phyloP scores from a whole-genome alignment of 805 yeast species.

The Candida chauliodis region DNA sequence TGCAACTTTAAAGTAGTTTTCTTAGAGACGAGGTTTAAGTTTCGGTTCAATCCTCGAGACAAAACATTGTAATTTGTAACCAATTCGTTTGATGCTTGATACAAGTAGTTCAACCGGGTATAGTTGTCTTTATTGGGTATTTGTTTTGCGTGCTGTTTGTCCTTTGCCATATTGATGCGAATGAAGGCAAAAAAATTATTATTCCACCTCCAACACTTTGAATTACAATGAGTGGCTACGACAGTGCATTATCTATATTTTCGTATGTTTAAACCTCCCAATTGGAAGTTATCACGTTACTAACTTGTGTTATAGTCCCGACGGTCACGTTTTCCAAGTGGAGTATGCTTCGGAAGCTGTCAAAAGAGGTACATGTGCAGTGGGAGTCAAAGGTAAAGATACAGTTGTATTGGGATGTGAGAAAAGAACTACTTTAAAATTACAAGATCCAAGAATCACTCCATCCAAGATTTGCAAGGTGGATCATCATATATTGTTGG shows the following conservation, averaged over 20 bases:
- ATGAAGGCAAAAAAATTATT: slow-evolving; percentile 9
- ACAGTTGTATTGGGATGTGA: slow-evolving; percentile 95
- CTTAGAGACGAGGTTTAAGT: slow-evolving; percentile 59
- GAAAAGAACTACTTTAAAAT: slow-evolving; percentile 88
- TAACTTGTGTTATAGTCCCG: slow-evolving; percentile 69
- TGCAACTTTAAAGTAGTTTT: slow-evolving; percentile 63
- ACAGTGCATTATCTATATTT: slow-evolving; percentile 95
- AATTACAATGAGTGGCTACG: slow-evolving; percentile 92
- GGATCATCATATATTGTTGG: slow-evolving; percentile 85
- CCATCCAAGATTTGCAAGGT: slow-evolving; percentile 91
- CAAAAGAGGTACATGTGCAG: slow-evolving; percentile 97
- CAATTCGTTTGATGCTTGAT: slow-evolving; percentile 49
- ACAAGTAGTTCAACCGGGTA: slow-evolving; percentile 55
- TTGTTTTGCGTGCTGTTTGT: slow-evolving; percentile 28
- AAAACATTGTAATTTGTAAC: slow-evolving; percentile 37
- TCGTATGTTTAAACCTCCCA: slow-evolving; percentile 54
- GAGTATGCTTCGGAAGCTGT: slow-evolving; percentile 98
- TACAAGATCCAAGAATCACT: slow-evolving; percentile 95
- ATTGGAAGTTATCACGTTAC: slow-evolving; percentile 12
- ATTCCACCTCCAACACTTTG: neutral
- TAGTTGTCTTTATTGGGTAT: slow-evolving; percentile 57
- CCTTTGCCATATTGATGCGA: slow-evolving; percentile 3
- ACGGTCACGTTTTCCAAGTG: slow-evolving; percentile 98
- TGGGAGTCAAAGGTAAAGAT: slow-evolving; percentile 88
- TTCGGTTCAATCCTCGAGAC: slow-evolving; percentile 53